Conservation (phyloP, 2,329 filamentous ascomycete species). For the Trichoderma afroharzianum region DNA sequence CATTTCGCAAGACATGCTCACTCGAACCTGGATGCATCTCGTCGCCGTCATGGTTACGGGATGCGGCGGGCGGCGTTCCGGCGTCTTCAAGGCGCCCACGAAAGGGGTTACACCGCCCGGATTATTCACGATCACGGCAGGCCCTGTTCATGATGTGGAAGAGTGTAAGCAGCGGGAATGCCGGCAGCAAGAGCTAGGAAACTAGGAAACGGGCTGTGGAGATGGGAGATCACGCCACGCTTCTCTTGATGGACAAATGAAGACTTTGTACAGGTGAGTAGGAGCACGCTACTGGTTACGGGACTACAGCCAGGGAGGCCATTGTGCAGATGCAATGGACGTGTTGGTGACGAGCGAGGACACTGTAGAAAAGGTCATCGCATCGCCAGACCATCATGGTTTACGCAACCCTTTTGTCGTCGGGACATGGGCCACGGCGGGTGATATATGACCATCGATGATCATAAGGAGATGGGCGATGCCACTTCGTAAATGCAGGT, state of each 20-base stretch:
- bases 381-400: not conserved
- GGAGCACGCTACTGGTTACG: not conserved
- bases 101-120: constrained; percentile 15
- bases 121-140: constrained; percentile 1
- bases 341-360: not conserved
- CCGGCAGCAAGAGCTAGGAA: not conserved
- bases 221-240: constrained; percentile 17
- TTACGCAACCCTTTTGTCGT: not conserved
- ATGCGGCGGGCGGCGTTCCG: not conserved
- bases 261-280: not conserved
- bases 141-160: not conserved
- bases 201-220: constrained; percentile 1
- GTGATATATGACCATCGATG: constrained; percentile 8
- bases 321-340: not conserved
- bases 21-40: not conserved
- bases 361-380: not conserved
- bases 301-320: not conserved
- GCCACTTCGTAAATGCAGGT: constrained; percentile 10
- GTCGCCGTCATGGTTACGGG: not conserved
- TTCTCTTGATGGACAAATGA: not conserved
- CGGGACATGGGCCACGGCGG: not conserved
- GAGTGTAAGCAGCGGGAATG: constrained; percentile 8
- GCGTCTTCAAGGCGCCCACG: not conserved
- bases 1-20: not conserved
- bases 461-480: not conserved